Evolutionary conservation across 2,329 filamentous ascomycete species (phyloP).

Genomic region (Trichoderma sp.): DNA sequence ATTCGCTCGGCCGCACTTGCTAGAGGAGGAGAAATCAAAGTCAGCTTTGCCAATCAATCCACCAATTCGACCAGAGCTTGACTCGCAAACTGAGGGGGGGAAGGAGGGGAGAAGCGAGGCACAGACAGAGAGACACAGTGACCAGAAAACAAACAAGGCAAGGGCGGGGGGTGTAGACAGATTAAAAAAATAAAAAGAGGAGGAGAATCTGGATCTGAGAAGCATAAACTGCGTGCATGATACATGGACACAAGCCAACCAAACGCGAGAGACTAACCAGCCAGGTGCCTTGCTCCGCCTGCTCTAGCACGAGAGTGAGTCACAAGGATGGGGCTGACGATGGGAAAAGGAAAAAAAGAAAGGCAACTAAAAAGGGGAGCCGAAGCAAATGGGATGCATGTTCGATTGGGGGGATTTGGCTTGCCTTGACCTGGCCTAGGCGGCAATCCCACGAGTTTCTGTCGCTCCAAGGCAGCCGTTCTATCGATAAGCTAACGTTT

Average conservation of each 20-base stretch:
- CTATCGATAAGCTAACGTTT: constrained; percentile 18
- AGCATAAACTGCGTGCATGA: constrained; percentile 20
- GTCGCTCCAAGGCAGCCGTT: not conserved
- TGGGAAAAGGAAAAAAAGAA: not conserved
- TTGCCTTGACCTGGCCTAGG: constrained; percentile 8
- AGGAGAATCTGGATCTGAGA: constrained; percentile 22
- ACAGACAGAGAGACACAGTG: not conserved
- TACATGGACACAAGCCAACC: not conserved
- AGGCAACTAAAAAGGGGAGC: constrained; percentile 20
- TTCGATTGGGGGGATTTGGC: not conserved
- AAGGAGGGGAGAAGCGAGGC: not conserved
- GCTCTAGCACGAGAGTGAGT: constrained; percentile 22
- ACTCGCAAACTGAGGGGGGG: not conserved
- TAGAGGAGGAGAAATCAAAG: not conserved
- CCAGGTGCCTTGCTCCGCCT: constrained; percentile 10
- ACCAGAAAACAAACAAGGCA: not conserved
- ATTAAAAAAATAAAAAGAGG: not conserved
- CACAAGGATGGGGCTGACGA: constrained; percentile 25
- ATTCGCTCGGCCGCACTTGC: not conserved
- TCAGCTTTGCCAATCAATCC: not conserved
- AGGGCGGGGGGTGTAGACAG: not conserved
- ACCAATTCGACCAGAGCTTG: not conserved
- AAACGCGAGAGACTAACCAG: constrained; percentile 10
- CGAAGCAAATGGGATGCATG: constrained; percentile 18
- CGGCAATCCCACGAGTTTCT: not conserved